These are phyloP conservation scores for Lasiosphaeris hirsuta DNA, from an alignment of 495 filamentous ascomycete species.

Conservation along the genomic window DNA sequence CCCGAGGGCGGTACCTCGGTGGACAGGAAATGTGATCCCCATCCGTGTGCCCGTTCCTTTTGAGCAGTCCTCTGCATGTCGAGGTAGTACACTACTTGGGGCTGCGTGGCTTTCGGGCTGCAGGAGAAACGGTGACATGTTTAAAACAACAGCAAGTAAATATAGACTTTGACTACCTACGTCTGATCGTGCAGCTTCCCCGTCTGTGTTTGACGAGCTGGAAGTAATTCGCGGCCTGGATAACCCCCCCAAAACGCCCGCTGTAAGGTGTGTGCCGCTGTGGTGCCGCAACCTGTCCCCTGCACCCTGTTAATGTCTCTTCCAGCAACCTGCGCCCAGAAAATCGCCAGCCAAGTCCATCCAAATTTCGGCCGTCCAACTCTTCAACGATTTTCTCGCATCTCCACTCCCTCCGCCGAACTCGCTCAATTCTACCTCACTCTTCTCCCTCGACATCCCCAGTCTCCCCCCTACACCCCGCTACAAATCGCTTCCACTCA, in stretches of 20 bases:
- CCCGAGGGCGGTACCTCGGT: conserved; percentile 16
- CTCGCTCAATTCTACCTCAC: conserved; percentile 1
- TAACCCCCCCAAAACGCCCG: conserved; percentile 3
- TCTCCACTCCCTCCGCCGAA: conserved; percentile 2
- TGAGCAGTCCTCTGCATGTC: too few species aligned
- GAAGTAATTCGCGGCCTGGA: conserved; percentile 6
- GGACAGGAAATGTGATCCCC: conserved; percentile 6
- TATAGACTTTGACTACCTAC: too few species aligned
- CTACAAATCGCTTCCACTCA: conserved; percentile 12
- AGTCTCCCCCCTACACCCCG: conserved; percentile 4
- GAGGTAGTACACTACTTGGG: too few species aligned
- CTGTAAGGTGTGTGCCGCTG: conserved; percentile 1
- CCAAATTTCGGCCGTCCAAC: conserved; percentile 22
- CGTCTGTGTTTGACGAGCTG: not conserved
- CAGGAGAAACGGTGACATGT: too few species aligned
- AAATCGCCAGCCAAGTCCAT: conserved; percentile 16
- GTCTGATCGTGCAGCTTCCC: too few species aligned
- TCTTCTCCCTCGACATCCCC: not conserved
- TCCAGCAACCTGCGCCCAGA: conserved; percentile 14
- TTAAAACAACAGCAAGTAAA: too few species aligned
- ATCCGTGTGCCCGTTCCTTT: too few species aligned
- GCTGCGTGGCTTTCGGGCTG: too few species aligned
- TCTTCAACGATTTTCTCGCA: conserved; percentile 6
- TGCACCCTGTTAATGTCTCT: conserved; percentile 11
- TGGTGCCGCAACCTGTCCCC: conserved; percentile 27